A percentile compares a stretch with the other conserved stretches of the same genome.
Evolutionary conservation across 306 rosid genomes (phyloP).

Genomic region (Ziziphus jujuba): DNA sequence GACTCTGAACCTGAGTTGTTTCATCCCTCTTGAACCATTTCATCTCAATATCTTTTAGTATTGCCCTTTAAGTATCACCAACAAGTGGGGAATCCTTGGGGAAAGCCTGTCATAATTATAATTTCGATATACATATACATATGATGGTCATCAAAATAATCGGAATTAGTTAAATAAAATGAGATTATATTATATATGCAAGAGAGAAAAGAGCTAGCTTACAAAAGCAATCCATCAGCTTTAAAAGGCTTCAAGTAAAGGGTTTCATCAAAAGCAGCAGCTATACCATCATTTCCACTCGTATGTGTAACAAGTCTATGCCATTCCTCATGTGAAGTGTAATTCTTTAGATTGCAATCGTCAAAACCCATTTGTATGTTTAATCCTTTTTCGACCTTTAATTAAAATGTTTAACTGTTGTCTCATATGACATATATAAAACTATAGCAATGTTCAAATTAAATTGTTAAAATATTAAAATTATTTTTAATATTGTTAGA

Average conservation of each 20-base stretch:
- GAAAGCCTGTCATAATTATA: conserved; percentile 27
- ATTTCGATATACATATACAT: not conserved
- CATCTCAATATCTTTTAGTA: conserved; percentile 42
- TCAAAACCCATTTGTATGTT: conserved; percentile 28
- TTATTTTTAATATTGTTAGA: no score
- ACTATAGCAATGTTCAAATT: no score
- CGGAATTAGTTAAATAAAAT: not conserved
- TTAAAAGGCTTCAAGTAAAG: not conserved
- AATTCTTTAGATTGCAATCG: conserved; percentile 15
- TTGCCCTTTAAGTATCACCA: conserved; percentile 48
- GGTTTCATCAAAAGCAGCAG: conserved; percentile 10
- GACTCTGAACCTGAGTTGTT: no score
- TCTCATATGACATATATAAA: no score
- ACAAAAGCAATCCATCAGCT: conserved; percentile 13
- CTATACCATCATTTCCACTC: conserved; percentile 15
- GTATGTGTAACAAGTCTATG: conserved; percentile 9
- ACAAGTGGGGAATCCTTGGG: conserved; percentile 49
- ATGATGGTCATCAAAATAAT: not conserved
- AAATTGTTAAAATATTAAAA: no score
- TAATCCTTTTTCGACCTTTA: no score
- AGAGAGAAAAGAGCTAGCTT: not conserved
- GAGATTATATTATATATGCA: not conserved
- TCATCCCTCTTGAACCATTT: conserved; percentile 35
- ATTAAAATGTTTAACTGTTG: no score
- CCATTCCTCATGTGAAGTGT: not conserved